A percentile compares a stretch with the other conserved stretches of the same genome.
phyloP scores from a whole-genome alignment of 805 yeast genomes.

The Candida pseudofarinosa region DNA sequence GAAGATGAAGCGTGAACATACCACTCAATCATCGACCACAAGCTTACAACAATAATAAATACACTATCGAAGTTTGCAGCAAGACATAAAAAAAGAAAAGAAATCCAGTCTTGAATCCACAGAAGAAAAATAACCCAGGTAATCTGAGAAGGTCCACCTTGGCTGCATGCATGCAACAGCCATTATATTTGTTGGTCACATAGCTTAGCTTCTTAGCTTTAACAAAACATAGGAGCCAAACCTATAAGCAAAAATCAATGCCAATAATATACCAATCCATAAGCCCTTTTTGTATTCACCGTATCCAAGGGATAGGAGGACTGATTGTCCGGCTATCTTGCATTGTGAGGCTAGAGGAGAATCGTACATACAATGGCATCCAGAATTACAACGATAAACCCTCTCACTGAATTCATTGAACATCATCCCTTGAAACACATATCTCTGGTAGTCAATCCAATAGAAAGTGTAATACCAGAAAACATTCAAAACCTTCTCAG shows the following conservation, averaged over 20 bases:
- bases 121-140: no score
- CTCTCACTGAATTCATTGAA: conserved; percentile 31
- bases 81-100: no score
- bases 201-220: conserved; percentile 7
- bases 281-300: conserved; percentile 20
- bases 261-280: conserved; percentile 33
- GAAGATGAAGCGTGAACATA: no score
- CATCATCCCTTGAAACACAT: conserved; percentile 43
- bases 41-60: no score
- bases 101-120: no score
- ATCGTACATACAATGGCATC: conserved; percentile 32
- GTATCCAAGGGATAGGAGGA: conserved; percentile 28
- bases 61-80: no score
- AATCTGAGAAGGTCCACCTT: no score
- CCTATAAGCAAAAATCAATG: conserved; percentile 24
- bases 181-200: no score
- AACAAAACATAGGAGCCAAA: conserved; percentile 22
- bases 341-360: conserved; percentile 25
- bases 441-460: conserved; percentile 39
- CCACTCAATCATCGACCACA: no score
- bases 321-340: conserved; percentile 29
- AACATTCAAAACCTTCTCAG: conserved; percentile 26
- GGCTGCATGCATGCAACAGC: no score
- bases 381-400: conserved; percentile 24
- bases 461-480: conserved; percentile 41